Base-by-base conservation (phyloP, 768 basidiomycete species). In the Tephrocybe rancida region DNA sequence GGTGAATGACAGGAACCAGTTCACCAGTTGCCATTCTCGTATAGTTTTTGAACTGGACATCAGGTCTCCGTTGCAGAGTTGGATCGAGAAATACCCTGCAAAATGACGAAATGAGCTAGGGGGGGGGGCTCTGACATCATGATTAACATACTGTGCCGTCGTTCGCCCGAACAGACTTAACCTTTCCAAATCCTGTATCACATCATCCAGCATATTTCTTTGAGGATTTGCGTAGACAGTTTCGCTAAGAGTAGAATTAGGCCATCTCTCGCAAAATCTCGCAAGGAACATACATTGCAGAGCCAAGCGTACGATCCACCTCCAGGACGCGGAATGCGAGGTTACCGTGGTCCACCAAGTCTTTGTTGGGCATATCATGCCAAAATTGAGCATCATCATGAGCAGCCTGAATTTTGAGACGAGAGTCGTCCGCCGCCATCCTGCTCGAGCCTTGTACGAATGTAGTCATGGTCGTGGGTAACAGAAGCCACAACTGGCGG, bases 101-200 rank as follows among this genome's bases (percentile, higher is more conserved):
- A 18, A 42, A 7, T 30, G 29, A 13, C 5, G 7, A 44, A 26
- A 25, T 7, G n/a, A 43, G 1, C n/a, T 6, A 1, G 18, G 35
- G 25, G 18, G 19, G 14, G 24, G 29, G 38, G 5, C n/a, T 44
- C 24, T 44, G 24, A 35, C 32, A 9, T 7, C 9, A 35, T 18
- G 13, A 21, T 32, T 11, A 24, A 25, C 53, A 24, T 54, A 54
- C 53, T 54, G 42, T 44, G n/a, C 53, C 29, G 48, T 54, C 32
- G 42, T 48, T 24, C 53, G 46, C 3, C 47, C 25, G 25, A 54
- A 49, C n/a, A 54, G 26, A 49, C 47, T 54, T 25, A 37, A 22
- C 8, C 25, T 26, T 22, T 44, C 53, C 18, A 54, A 29, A 16
- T 11, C 42, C n/a, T 34, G 5, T 8, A 29, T 44, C 24, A 54